Percentiles rank a stretch among this genome's conserved stretches.
Conservation (phyloP, 2,329 filamentous ascomycete species). For the Fusarium poae region DNA sequence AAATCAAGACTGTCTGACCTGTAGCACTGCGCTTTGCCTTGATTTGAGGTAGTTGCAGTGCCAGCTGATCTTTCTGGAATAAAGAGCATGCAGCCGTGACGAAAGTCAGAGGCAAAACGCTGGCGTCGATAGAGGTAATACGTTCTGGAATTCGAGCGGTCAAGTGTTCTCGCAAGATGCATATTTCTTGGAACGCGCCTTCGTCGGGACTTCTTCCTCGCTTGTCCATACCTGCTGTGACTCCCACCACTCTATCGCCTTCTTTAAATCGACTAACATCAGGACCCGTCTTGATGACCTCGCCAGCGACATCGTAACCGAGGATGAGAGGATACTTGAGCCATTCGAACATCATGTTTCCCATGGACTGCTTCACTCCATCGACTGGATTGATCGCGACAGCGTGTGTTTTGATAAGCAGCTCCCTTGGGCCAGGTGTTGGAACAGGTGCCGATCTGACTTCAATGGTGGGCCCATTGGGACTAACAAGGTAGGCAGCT, state of each 20-base stretch:
- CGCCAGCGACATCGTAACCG: conserved; percentile 5
- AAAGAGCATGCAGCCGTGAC: neutral
- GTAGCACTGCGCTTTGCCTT: fast-evolving
- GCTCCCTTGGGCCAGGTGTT: neutral
- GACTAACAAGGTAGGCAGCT: conserved; percentile 6
- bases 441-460: neutral
- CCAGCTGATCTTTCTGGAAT: conserved; percentile 7
- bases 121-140: neutral
- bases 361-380: conserved; percentile 20
- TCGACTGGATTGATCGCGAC: conserved; percentile 5
- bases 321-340: conserved; percentile 16
- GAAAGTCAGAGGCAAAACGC: conserved; percentile 1
- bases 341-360: conserved; percentile 30
- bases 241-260: neutral
- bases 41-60: neutral
- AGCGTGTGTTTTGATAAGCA: neutral
- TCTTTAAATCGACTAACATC: neutral
- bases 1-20: neutral
- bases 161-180: conserved; percentile 5
- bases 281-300: neutral
- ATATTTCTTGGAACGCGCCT: conserved; percentile 3
- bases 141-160: fast-evolving
- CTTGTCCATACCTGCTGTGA: conserved; percentile 12
- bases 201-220: conserved; percentile 2
- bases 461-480: neutral